These are phyloP conservation scores for Cicer pinnatifidum DNA, from an alignment of 306 rosid species.

Conservation along the genomic window DNA sequence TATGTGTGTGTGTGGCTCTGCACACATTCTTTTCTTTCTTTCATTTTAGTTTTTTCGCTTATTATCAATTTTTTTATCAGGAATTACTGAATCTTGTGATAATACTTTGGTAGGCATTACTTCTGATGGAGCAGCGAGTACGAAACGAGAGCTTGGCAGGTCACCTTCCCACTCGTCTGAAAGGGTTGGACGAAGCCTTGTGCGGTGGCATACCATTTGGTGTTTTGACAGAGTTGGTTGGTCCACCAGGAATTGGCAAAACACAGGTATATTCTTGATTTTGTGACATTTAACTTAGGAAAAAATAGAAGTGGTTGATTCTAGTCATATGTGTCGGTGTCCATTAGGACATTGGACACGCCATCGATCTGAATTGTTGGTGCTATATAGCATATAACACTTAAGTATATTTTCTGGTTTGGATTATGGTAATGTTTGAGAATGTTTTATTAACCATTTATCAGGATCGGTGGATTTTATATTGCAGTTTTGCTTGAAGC, in stretches of 20 bases:
- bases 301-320: too few relatives aligned
- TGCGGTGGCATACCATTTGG: slow-evolving; percentile 91
- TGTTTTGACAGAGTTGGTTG: slow-evolving; percentile 93
- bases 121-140: slow-evolving; percentile 73
- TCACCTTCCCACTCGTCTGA: slow-evolving; percentile 81
- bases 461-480: slow-evolving; percentile 37
- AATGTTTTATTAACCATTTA: slow-evolving; percentile 31
- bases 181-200: slow-evolving; percentile 85
- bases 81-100: slow-evolving; percentile 43
- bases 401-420: slow-evolving; percentile 19
- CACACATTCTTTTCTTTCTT: background rate
- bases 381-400: background rate
- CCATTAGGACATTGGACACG: too few relatives aligned
- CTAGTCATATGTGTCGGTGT: too few relatives aligned
- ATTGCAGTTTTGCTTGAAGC: slow-evolving; percentile 90
- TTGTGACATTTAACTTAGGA: background rate
- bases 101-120: slow-evolving; percentile 56
- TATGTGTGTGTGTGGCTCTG: too few relatives aligned
- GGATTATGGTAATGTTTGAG: slow-evolving; percentile 5
- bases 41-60: background rate
- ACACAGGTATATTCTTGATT: slow-evolving; percentile 63
- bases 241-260: slow-evolving; percentile 94
- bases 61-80: slow-evolving; percentile 34
- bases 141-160: slow-evolving; percentile 70
- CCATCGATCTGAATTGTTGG: too few relatives aligned